Evolutionary conservation across 2,329 filamentous ascomycete genomes (phyloP), one percentile per base, ranked within the genome.

Genomic region (Geosmithia morbida): DNA sequence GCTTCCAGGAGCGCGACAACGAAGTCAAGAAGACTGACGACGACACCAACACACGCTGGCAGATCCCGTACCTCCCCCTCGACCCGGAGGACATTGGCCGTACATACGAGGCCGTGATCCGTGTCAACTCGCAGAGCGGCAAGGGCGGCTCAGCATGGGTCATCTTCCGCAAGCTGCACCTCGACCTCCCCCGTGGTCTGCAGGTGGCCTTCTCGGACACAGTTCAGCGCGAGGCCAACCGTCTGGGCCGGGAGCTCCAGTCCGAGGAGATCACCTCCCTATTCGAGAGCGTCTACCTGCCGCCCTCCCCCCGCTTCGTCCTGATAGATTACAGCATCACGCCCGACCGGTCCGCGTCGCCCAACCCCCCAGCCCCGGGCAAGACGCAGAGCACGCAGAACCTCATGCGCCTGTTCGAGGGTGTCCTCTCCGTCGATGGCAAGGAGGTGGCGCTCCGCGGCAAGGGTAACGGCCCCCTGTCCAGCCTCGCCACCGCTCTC

Each of bases 61-160:
- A 85, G 55, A 75, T 96, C 40, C 90, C 90, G 0, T 97, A 97
- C 61, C 81, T 97, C 45, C 90, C 90, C 13, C 76, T 97, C 56
- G 90, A 97, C 59, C 90, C 90, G 5, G 75, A 85, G 59, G 90
- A 97, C 59, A 95, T 97, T 53, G 90, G 90, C 46, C 81, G 90
- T 49, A 96, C 83, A n/a, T 97, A 97, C 75, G 89, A 97, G 67
- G 90, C 90, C 50, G 85, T 97, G 60, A 97, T 97, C 61, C 85
- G 90, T 50, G 90, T 97, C 75, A 98, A 97, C 72, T 94, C 87
- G 17, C 90, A 97, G 64, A 87, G 81, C 56, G 90, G 90, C 54
- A 97, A 98, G 70, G 90, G 90, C 51, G 92, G 92, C 56, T 83
- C 87, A 50, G 89, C 90, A 46, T 97, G 87, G 86, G 85, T 97